phyloP scores from a whole-genome alignment of 306 rosid species.

The Quillaja saponaria region DNA sequence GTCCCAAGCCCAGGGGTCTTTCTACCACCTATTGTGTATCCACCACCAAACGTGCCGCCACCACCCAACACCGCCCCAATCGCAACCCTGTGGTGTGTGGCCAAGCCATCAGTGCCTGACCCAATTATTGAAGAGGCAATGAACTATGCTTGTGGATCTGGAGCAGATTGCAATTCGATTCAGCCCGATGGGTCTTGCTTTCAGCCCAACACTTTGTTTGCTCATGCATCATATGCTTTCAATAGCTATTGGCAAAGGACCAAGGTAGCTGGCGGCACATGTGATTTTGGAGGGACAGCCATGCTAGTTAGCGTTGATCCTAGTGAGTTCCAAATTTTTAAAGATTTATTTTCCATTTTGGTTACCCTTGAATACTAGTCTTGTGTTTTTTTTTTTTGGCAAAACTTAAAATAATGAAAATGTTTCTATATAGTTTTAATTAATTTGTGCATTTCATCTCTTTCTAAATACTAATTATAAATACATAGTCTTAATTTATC shows the following conservation, averaged over 20 bases:
- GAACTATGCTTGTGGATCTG: slow-evolving; percentile 91
- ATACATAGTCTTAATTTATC: too few relatives aligned
- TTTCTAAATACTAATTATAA: too few relatives aligned
- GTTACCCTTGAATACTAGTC: too few relatives aligned
- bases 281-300: slow-evolving; percentile 88
- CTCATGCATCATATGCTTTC: slow-evolving; percentile 93
- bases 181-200: slow-evolving; percentile 71
- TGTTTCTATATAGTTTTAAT: too few relatives aligned
- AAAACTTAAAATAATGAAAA: too few relatives aligned
- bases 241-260: slow-evolving; percentile 87
- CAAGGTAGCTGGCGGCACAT: slow-evolving; percentile 70
- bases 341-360: background rate
- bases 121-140: slow-evolving; percentile 90
- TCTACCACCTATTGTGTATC: slow-evolving; percentile 73
- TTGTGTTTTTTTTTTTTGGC: background rate
- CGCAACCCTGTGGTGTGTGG: slow-evolving; percentile 82
- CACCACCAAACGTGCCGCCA: slow-evolving; percentile 78
- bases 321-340: slow-evolving; percentile 43
- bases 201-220: slow-evolving; percentile 56
- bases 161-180: slow-evolving; percentile 73
- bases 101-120: slow-evolving; percentile 93
- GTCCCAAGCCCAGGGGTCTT: slow-evolving; percentile 69
- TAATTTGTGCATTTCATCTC: too few relatives aligned
- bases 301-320: slow-evolving; percentile 84
- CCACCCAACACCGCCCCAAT: slow-evolving; percentile 44